Percentiles rank a stretch among this genome's conserved stretches.
Evolutionary conservation across 2,329 filamentous ascomycete species (phyloP).

Genomic region (Neoascochyta sp.): DNA sequence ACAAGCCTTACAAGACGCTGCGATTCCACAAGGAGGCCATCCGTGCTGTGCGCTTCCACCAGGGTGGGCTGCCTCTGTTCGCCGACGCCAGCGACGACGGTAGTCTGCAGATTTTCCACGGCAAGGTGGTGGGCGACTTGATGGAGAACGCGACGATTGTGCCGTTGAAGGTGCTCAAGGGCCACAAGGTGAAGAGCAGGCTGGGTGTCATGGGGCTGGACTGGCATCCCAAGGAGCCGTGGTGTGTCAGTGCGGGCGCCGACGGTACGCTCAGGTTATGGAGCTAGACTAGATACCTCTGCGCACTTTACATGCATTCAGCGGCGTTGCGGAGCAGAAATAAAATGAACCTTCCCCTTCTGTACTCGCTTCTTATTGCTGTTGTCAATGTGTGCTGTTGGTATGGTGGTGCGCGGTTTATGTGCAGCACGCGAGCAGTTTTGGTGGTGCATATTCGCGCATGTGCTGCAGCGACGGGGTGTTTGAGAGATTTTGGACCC

Average conservation of each 20-base stretch:
- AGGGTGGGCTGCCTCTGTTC: constrained; percentile 74
- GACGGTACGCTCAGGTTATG: constrained; percentile 91
- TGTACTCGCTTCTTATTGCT: too few species aligned
- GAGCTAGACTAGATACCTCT: constrained; percentile 48
- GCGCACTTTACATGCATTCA: too few species aligned
- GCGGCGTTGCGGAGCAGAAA: too few species aligned
- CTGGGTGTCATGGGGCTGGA: constrained; percentile 90
- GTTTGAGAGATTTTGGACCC: too few species aligned
- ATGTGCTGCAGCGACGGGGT: too few species aligned
- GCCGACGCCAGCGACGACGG: constrained; percentile 95
- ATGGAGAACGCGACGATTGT: constrained; percentile 97
- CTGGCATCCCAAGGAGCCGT: constrained; percentile 93
- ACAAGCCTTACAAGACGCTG: constrained; percentile 90
- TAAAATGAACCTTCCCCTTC: too few species aligned
- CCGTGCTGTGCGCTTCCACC: constrained; percentile 82
- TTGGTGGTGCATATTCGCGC: too few species aligned
- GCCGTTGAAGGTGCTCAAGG: constrained; percentile 87
- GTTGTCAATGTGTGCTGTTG: too few species aligned
- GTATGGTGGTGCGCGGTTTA: too few species aligned
- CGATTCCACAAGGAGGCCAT: constrained; percentile 93
- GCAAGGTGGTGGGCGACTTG: constrained; percentile 88
- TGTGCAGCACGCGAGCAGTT: too few species aligned
- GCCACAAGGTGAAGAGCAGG: constrained; percentile 80
- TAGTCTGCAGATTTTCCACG: constrained; percentile 92
- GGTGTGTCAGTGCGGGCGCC: constrained; percentile 90